Base-by-base conservation (phyloP, 192 early-diverging fungal species). In the Spinellus fusiger region DNA sequence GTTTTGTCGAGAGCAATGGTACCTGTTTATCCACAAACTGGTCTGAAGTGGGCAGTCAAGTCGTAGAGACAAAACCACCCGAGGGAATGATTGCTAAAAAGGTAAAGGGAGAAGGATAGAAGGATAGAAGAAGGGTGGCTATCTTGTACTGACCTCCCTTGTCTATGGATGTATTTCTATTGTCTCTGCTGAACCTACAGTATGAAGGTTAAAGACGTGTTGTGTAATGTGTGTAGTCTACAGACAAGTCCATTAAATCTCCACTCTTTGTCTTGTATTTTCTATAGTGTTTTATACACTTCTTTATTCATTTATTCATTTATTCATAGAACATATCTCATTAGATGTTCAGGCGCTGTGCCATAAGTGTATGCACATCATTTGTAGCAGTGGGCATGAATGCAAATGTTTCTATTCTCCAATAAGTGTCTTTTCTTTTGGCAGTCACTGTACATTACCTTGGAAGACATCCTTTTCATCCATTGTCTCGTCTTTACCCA, bases 11-110 rank as follows among this genome's bases (percentile, higher is more conserved):
- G 71, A 92, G 88, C 73, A 93, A 92, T 54, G 97, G 97, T 25
- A 99, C 97, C 0, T 84, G 84, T 51, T 78, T 99, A 33, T 89
- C 86, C 55, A 99, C 95, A 29, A 96, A 99, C 71, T 99, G 95
- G 95, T 78, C 76, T 29, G 92, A 95, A 74, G 93, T 99, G 38
- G 80, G 83, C 26, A 86, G 89, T 74, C 84, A 83, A 53, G 73
- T 76, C 10, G 94, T 95, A 13, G 91, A 95, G 75, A 86, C 87
- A 13, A 83, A 87, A 59, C 93, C 97, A 20, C 97, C 97, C 8
- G 90, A 92, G 31, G 94, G 94, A 53, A 93, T 96, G 83, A 70
- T 86, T 5, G 93, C 93, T 5, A 95, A 92, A 81, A 78, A 85
- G 71, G 74, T 74, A 66, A 58, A 23, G 1, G 48, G 32, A 20